Conservation (phyloP, 177 flowering plant species). For the Telopea speciosissima region DNA sequence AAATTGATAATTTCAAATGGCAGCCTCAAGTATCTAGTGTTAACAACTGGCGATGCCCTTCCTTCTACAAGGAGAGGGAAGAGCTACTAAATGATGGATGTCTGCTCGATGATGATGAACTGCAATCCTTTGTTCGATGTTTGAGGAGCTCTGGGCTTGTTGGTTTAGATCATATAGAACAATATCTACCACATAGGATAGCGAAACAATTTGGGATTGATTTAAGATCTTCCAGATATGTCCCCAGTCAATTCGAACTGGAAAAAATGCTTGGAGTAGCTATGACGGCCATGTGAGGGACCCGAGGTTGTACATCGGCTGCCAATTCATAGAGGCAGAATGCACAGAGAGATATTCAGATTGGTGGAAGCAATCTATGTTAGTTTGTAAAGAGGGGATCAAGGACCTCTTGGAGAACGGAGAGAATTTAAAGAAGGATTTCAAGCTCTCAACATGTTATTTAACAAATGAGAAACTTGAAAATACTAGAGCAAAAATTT, state of each 20-base stretch:
- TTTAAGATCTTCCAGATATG: slow-evolving; percentile 35
- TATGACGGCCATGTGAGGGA: slow-evolving; percentile 17
- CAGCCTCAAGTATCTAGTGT: slow-evolving; percentile 24
- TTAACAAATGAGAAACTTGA: too few species aligned
- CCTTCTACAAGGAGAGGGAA: slow-evolving; percentile 23
- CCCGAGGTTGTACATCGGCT: slow-evolving; percentile 23
- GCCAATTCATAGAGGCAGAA: slow-evolving; percentile 16
- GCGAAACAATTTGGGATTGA: slow-evolving; percentile 51
- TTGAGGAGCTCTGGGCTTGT: slow-evolving; percentile 29
- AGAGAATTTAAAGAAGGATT: too few species aligned
- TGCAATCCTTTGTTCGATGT: slow-evolving; percentile 26
- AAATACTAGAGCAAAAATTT: too few species aligned
- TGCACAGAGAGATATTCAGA: slow-evolving; percentile 27
- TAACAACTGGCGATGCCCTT: slow-evolving; percentile 10
- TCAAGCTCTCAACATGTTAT: too few species aligned
- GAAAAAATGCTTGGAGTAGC: slow-evolving; percentile 25
- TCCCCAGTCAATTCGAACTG: slow-evolving; percentile 2
- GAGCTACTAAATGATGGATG: slow-evolving; percentile 3
- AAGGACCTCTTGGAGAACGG: too few species aligned
- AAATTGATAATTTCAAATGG: slow-evolving; percentile 27
- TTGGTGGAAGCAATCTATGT: slow-evolving; percentile 30
- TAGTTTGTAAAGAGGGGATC: neutral
- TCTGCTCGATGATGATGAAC: slow-evolving; percentile 8
- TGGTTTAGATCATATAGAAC: slow-evolving; percentile 29
- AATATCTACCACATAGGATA: slow-evolving; percentile 41